Base-by-base conservation (phyloP, 129 eudicot species). In the Rutidosis leptorrhynchoides region DNA sequence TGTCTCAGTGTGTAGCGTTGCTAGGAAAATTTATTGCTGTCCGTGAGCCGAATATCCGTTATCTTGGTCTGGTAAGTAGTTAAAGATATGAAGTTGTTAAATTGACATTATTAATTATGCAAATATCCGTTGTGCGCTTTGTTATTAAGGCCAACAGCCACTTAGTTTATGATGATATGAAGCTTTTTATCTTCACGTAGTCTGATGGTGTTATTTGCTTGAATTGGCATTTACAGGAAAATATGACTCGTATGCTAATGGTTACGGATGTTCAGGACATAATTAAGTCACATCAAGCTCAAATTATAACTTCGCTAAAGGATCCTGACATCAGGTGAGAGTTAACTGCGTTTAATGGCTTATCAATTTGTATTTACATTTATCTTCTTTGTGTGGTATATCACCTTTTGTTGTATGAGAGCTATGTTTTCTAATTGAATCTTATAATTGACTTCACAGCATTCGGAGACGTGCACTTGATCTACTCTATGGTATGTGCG, bases 191-290 rank as follows among this genome's bases (percentile, higher is more conserved):
- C n/a, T 37, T 68, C 19, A 67, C 21, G 61, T 53, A 17, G 71
- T 62, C 80, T 78, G 62, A 80, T 79, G 69, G 78, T 71, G 21
- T 48, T 65, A 57, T 74, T 57, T 66, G 46, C 48, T 10, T 27
- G 25, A 33, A 24, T 33, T 76, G 76, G 14, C 46, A 58, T 15
- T 4, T 82, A 83, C 95, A 93, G 98, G 98, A 93, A 75, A 93
- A 93, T 67, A 93, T 93, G 98, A 84, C 92, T 74, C 85, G 98
- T 61, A 93, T 93, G 98, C 79, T 93, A 87, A 88, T 93, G 98
- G 95, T 93, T 67, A 82, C 98, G 58, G 98, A 93, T 75, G 92
- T 93, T 71, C 96, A 93, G 49, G 98, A 93, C 20, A 88, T 84
- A 26, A 93, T 88, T 40, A 93, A 93, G 79, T 74, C 96, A 72